Conservation (phyloP, 768 basidiomycete species). For the Boletus rufocinnamomeus region DNA sequence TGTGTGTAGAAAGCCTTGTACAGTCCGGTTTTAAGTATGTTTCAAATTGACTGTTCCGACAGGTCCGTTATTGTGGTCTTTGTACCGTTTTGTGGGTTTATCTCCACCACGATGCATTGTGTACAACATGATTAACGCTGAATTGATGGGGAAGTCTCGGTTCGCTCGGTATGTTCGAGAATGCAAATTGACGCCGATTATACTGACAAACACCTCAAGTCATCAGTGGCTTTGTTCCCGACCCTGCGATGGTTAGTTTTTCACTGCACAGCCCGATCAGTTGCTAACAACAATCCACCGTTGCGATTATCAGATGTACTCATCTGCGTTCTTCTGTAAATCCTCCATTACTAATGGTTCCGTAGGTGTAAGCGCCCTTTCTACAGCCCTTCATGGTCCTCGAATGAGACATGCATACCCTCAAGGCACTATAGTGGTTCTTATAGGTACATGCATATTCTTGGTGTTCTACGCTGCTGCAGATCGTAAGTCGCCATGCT, state of each 20-base stretch:
- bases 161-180: neutral
- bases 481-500: neutral
- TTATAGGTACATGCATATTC: neutral
- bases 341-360: neutral
- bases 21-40: neutral
- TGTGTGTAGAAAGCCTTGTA: neutral
- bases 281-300: neutral
- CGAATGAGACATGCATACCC: neutral
- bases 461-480: conserved; percentile 1
- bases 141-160: neutral
- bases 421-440: neutral
- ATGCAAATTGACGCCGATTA: neutral
- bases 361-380: neutral
- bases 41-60: neutral
- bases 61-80: neutral
- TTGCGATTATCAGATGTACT: neutral
- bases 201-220: neutral
- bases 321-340: neutral
- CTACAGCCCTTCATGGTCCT: neutral
- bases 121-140: neutral
- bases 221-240: neutral
- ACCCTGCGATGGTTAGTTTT: neutral
- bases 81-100: neutral
- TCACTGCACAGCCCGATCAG: neutral
- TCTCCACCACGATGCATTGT: neutral